Evolutionary conservation across 768 basidiomycete genomes (phyloP).

Genomic region (Coprinellus micaceus): DNA sequence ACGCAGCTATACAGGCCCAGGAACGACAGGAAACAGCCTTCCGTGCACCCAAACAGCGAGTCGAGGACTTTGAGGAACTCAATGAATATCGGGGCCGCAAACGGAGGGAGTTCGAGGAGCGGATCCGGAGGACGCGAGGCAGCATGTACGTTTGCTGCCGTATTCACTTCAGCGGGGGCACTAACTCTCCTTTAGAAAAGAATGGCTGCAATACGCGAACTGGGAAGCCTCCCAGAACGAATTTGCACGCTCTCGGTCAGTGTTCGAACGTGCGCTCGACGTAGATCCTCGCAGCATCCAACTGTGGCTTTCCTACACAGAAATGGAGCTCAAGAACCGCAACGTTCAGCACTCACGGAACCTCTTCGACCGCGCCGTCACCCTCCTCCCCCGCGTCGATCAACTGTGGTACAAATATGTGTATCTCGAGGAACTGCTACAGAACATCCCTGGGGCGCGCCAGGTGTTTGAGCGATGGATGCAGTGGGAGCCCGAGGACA

Average conservation of each 20-base stretch:
- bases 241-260: constrained; percentile 89
- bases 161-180: neutral
- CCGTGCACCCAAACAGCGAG: constrained; percentile 89
- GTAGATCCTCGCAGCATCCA: constrained; percentile 88
- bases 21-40: constrained; percentile 93
- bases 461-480: constrained; percentile 99
- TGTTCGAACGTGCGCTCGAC: constrained; percentile 95
- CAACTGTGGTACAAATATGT: constrained; percentile 99
- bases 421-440: constrained; percentile 93
- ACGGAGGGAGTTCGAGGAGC: constrained; percentile 91
- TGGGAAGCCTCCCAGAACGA: constrained; percentile 97
- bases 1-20: constrained; percentile 66
- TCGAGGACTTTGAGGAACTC: constrained; percentile 90
- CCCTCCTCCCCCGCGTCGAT: constrained; percentile 92
- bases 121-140: constrained; percentile 72
- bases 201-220: constrained; percentile 84
- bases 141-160: constrained; percentile 57
- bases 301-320: constrained; percentile 91
- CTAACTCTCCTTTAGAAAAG: constrained; percentile 50
- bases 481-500: constrained; percentile 99
- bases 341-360: constrained; percentile 98
- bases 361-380: constrained; percentile 95
- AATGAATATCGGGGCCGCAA: constrained; percentile 91
- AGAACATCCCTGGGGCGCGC: constrained; percentile 93
- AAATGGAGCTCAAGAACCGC: constrained; percentile 97